Conservation (phyloP, 192 early-diverging fungal species). For the Coemansia javaensis region DNA sequence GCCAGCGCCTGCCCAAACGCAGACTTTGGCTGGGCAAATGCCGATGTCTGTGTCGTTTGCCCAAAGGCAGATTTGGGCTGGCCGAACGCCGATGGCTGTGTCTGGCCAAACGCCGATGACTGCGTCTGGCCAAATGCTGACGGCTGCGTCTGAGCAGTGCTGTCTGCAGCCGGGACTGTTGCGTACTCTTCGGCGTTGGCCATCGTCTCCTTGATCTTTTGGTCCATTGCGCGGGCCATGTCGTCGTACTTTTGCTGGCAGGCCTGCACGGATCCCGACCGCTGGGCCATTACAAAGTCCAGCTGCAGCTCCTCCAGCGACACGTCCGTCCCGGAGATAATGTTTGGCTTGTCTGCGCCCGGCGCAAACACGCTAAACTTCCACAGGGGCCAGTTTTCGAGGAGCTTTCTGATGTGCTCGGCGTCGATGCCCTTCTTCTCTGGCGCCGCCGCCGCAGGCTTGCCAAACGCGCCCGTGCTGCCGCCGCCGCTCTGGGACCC, state of each 20-base stretch:
- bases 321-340: conserved; percentile 57
- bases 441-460: background rate
- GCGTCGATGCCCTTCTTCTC: conserved; percentile 23
- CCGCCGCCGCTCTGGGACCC: too few relatives aligned
- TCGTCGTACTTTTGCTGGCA: conserved; percentile 32
- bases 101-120: background rate
- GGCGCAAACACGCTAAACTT: conserved; percentile 57
- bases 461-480: too few relatives aligned
- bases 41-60: background rate
- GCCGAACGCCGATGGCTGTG: too few relatives aligned
- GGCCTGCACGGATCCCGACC: background rate
- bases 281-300: conserved; percentile 37
- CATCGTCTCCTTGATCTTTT: conserved; percentile 10
- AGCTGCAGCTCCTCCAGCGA: conserved; percentile 61
- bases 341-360: conserved; percentile 54
- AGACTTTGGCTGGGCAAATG: background rate
- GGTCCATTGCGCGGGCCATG: conserved; percentile 11
- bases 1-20: background rate
- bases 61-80: background rate
- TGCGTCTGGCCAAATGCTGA: conserved; percentile 1
- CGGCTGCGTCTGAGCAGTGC: too few relatives aligned
- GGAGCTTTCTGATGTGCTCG: conserved; percentile 36
- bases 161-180: too few relatives aligned
- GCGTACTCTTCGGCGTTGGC: conserved; percentile 10
- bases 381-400: conserved; percentile 53